Percentiles rank a stretch among this genome's conserved stretches.
phyloP scores from a whole-genome alignment of 176 grass and related monocot species.

The Aegilops speltoides region DNA sequence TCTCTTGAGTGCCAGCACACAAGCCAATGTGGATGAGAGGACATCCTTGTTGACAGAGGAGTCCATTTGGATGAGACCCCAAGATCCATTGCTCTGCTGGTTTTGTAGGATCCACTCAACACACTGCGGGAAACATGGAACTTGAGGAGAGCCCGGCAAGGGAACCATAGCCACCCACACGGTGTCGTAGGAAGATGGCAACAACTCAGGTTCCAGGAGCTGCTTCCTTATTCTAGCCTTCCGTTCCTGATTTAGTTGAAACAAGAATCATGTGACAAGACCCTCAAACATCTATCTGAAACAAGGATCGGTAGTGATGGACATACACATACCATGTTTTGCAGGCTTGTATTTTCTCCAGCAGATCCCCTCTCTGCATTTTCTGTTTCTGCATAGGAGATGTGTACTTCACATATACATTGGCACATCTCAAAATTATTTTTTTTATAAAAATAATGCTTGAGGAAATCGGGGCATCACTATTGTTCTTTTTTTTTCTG shows the following conservation, averaged over 20 bases:
- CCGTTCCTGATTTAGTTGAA: background rate
- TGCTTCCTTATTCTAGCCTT: slow-evolving; percentile 3
- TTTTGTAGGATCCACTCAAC: slow-evolving; percentile 60
- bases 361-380: background rate
- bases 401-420: background rate
- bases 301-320: background rate
- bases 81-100: slow-evolving; percentile 58
- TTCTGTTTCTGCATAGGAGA: background rate
- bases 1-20: slow-evolving; percentile 52
- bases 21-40: slow-evolving; percentile 53
- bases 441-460: background rate
- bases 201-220: background rate
- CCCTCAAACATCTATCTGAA: background rate
- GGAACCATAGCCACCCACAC: slow-evolving; percentile 63
- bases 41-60: slow-evolving; percentile 33
- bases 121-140: slow-evolving; percentile 47
- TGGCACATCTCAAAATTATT: background rate
- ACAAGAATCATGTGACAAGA: background rate
- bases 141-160: slow-evolving; percentile 1
- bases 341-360: background rate
- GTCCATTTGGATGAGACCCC: slow-evolving; percentile 26
- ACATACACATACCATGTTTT: background rate
- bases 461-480: background rate
- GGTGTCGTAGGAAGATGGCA: background rate
- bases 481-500: background rate